Base-by-base conservation (phyloP, 352 stramenopile species). In the Pythium rhizo-oryzae region DNA sequence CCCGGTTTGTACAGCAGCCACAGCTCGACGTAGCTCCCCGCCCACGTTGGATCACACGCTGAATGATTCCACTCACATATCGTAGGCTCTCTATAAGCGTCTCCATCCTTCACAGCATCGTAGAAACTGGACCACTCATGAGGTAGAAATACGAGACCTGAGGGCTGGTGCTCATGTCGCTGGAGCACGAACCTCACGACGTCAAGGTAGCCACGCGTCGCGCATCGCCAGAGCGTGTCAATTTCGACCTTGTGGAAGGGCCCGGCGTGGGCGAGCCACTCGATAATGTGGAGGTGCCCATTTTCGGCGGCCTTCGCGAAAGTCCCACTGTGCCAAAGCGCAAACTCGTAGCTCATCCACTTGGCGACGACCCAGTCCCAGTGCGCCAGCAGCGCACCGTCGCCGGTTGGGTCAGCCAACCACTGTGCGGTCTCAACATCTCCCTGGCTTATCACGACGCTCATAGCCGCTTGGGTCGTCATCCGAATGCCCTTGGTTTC, bases 271-370 rank as follows among this genome's bases (percentile, higher is more conserved):
- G 57, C 37, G 13, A 71, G 50, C 65, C 65, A 71, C 57, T 43
- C 49, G 24, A 71, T n/a, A 13, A 65, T 41, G 4, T 61, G 19
- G 25, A 66, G 7, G 6, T 71, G 65, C 18, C 65, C 65, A 23
- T 66, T 61, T 8, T 44, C 24, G 1, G 65, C 65, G 9, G 57
- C 57, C 4, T 65, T 60, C 2, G 56, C 25, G 15, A 71, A 50
- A 18, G 65, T 65, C 0, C n/a, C 28, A 30, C 37, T 39, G 57
- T 71, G 65, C 65, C 56, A 66, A 7, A 71, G 65, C 23, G 56
- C 65, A 51, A 65, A 71, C 30, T 60, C 57, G 25, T 56, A 71
- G 57, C 65, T 71, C 65, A 71, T 65, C 65, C 65, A 71, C 49
- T 61, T 65, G 37, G 65, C 65, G 24, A 71, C 51, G 19, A 66